phyloP scores from a whole-genome alignment of 2,329 filamentous ascomycete genomes.

The Aspergillus intermedius region DNA sequence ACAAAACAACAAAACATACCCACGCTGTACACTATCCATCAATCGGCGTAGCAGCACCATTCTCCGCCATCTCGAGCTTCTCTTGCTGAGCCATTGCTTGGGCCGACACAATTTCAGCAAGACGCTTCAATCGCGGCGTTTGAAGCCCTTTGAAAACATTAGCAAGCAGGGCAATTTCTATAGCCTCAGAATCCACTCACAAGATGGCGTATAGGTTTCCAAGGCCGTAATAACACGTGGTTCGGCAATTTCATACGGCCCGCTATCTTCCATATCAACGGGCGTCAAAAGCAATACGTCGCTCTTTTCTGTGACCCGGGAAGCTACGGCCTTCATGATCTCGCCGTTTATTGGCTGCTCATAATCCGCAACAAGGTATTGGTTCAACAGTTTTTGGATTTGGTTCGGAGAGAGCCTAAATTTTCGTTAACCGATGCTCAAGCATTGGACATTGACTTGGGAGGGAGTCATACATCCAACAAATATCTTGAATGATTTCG shows the following conservation, averaged over 20 bases:
- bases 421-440: conserved; percentile 5
- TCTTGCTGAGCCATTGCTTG: conserved; percentile 96
- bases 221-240: conserved; percentile 90
- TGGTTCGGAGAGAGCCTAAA: conserved; percentile 90
- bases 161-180: conserved; percentile 5
- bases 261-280: conserved; percentile 98
- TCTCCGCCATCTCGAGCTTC: conserved; percentile 55
- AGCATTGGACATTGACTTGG: not conserved
- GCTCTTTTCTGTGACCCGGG: conserved; percentile 94
- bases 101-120: conserved; percentile 96
- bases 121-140: conserved; percentile 86
- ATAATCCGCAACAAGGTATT: conserved; percentile 97
- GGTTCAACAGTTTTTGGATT: conserved; percentile 97
- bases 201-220: conserved; percentile 96
- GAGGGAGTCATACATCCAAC: conserved; percentile 84
- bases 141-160: conserved; percentile 65
- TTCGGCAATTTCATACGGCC: conserved; percentile 96
- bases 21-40: conserved; percentile 24
- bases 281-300: conserved; percentile 88
- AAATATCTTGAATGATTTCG: conserved; percentile 99
- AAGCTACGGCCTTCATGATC: conserved; percentile 99
- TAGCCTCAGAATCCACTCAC: conserved; percentile 49
- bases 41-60: conserved; percentile 15
- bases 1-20: conserved; percentile 11
- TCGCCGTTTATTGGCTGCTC: conserved; percentile 99